Base-by-base conservation (phyloP, 345 rosid genomes). In the Brassica carinata region DNA sequence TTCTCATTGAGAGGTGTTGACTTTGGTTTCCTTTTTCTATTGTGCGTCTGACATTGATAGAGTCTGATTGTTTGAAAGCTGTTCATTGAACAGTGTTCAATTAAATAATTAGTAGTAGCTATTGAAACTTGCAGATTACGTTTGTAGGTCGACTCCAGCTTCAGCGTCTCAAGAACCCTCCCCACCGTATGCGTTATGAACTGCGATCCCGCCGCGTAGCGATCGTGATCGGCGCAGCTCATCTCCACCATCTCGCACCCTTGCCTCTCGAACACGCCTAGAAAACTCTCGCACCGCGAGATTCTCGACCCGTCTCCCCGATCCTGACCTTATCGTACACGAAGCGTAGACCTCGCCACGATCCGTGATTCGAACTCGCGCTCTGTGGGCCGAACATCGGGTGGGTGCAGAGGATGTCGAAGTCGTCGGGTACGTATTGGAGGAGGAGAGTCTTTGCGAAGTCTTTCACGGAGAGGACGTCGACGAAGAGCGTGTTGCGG, bases 181-280 rank as follows among this genome's bases (percentile, higher is more conserved):
- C 97, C 98, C 85, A 92, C 85, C 0, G 95, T 91, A 51, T 91
- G 97, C 4, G 96, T 91, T 38, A 94, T 85, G 34, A 94, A 94
- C 55, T 94, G 98, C 0, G 94, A 89, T 6, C 94, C 92, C 0
- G 92, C 97, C 0, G 98, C 93, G 2, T 87, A 64, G 72, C 64
- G 83, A 31, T 92, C 97, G 18, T 94, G 98, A 66, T 94, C 91
- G 7, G 73, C 85, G 53, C 97, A 92, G 9, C 82, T 83, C 94
- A 92, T 94, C 81, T 89, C 93, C 77, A 90, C 91, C 94, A 94
- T 90, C 34, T 88, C 81, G 33, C 94, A 94, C 1, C 97, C 98
- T 83, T 89, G 77, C 7, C 7, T 75, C 71, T 83, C 85, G 7
- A 79, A 83, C 14, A 83, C 45, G 13, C 34, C 18, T 2, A 79